A percentile compares a stretch with the other conserved stretches of the same genome.
Conservation (phyloP, 1,284 basidiomycete genomes). For the Ceratobasidium sp. region DNA sequence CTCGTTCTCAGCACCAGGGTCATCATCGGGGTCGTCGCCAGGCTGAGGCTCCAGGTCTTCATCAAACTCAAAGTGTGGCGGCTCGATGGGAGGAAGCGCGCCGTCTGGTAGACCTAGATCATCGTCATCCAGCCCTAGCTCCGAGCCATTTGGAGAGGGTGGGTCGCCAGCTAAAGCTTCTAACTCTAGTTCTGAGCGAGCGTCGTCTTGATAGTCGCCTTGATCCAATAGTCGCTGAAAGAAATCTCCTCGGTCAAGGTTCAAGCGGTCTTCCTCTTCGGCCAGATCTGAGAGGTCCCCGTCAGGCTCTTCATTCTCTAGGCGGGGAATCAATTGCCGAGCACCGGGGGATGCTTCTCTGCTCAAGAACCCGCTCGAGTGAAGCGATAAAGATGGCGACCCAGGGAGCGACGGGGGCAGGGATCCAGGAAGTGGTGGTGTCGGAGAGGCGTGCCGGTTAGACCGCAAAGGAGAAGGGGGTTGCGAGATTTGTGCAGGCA, state of each 20-base stretch:
- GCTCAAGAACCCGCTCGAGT: not conserved
- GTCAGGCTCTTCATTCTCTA: not conserved
- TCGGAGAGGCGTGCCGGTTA: no score
- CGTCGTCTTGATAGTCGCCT: not conserved
- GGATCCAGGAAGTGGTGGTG: no score
- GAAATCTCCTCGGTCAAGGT: not conserved
- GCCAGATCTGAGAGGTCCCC: constrained; percentile 8
- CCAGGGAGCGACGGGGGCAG: not conserved
- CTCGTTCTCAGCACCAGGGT: not conserved
- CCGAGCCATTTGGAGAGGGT: not conserved
- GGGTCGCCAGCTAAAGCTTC: not conserved
- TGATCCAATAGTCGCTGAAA: not conserved
- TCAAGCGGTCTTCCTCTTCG: no score
- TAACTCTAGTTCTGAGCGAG: not conserved
- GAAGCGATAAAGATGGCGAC: not conserved
- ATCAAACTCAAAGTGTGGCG: not conserved
- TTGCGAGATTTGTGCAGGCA: no score
- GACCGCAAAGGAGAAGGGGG: no score
- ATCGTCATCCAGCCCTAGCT: not conserved
- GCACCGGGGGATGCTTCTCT: not conserved
- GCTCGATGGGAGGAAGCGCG: not conserved
- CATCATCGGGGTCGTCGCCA: not conserved
- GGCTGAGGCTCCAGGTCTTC: not conserved
- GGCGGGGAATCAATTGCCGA: not conserved
- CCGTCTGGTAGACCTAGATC: not conserved